Conservation (phyloP, 179 eudicot species). For the Dionaea muscipula region DNA sequence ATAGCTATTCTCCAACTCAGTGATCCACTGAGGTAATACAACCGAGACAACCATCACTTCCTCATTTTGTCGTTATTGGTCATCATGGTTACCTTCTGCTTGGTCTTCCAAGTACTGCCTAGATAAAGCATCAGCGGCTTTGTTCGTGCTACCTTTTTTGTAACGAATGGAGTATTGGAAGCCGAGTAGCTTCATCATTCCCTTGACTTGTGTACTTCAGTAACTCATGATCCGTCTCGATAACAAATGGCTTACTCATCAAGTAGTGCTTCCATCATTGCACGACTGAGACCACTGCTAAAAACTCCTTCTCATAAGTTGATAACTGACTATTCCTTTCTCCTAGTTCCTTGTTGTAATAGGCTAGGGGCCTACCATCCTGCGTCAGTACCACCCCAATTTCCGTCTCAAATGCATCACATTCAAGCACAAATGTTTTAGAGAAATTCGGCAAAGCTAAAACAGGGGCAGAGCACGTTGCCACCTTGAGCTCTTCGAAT, state of each 20-base stretch:
- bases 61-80: too few relatives aligned
- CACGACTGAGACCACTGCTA: neutral
- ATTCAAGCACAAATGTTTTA: neutral
- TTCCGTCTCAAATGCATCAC: neutral
- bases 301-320: slow-evolving; percentile 8
- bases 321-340: neutral
- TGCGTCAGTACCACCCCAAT: slow-evolving; percentile 12
- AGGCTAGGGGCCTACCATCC: slow-evolving; percentile 3
- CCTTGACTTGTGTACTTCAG: neutral
- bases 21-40: too few relatives aligned
- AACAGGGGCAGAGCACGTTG: neutral
- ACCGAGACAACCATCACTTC: too few relatives aligned
- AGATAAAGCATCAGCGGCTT: slow-evolving; percentile 2
- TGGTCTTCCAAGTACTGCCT: too few relatives aligned
- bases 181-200: neutral
- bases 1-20: too few relatives aligned
- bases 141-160: neutral
- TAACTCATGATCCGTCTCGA: neutral
- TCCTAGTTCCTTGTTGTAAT: neutral
- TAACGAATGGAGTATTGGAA: neutral
- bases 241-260: neutral
- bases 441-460: slow-evolving; percentile 9
- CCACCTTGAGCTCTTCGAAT: neutral
- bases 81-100: too few relatives aligned
- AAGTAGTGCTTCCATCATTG: neutral